phyloP scores from a whole-genome alignment of 306 rosid species.

The Castanea sativa region DNA sequence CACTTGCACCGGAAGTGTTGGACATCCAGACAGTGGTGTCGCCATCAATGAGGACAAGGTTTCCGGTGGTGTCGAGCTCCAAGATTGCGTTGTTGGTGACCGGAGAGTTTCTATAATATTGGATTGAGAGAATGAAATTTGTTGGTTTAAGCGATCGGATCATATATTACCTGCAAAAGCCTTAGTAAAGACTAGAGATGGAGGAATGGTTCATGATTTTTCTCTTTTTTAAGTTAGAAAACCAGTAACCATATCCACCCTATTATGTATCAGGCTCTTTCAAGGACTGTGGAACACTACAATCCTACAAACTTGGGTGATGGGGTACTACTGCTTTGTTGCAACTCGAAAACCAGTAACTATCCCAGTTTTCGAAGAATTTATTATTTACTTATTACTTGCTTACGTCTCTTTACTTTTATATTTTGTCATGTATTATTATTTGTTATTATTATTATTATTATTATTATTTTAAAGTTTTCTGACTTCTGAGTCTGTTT shows the following conservation, averaged over 20 bases:
- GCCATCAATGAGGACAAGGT: constrained; percentile 69
- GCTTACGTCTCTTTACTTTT: no score
- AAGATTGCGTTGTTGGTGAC: constrained; percentile 61
- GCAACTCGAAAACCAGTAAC: background rate
- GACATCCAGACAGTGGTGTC: constrained; percentile 62
- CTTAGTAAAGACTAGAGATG: constrained; percentile 54
- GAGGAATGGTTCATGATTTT: constrained; percentile 24
- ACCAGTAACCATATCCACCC: background rate
- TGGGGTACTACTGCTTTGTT: background rate
- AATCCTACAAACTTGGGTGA: background rate
- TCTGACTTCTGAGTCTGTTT: no score
- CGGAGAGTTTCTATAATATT: constrained; percentile 64
- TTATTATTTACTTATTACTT: background rate
- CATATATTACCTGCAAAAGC: constrained; percentile 55
- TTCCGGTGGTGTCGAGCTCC: constrained; percentile 79
- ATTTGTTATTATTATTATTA: no score
- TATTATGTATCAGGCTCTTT: background rate
- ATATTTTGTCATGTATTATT: no score
- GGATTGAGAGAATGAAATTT: constrained; percentile 54
- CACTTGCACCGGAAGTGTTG: constrained; percentile 63
- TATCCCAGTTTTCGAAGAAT: background rate
- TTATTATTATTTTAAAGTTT: no score
- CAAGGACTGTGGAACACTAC: background rate
- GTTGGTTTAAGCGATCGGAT: constrained; percentile 25
- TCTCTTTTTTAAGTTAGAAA: constrained; percentile 1